A percentile compares a stretch with the other conserved stretches of the same genome.
phyloP scores from a whole-genome alignment of 176 grass and related monocot genomes.

The Carex myosuroides region DNA sequence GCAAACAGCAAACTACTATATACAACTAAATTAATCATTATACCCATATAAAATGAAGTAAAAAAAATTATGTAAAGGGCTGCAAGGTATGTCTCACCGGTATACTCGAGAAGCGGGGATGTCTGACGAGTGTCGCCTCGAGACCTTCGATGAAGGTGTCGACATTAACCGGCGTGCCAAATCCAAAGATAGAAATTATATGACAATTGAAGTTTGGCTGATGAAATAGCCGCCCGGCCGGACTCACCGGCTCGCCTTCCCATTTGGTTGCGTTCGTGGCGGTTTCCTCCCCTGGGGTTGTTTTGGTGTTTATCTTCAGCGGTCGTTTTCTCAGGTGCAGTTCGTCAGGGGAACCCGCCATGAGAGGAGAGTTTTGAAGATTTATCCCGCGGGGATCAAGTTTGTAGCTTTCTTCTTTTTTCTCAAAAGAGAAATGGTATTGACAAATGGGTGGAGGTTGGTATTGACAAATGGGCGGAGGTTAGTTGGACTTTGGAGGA shows the following conservation, averaged over 20 bases:
- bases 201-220: conserved; percentile 64
- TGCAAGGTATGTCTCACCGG: conserved; percentile 31
- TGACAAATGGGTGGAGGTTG: too few relatives aligned
- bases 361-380: neutral
- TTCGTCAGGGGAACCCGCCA: neutral
- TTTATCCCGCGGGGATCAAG: neutral
- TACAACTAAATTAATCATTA: neutral
- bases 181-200: conserved; percentile 58
- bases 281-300: neutral
- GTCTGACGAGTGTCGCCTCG: conserved; percentile 43
- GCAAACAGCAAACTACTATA: neutral
- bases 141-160: conserved; percentile 38
- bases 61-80: neutral
- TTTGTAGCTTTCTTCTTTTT: neutral
- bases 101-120: conserved; percentile 75
- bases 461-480: neutral
- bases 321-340: neutral
- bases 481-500: neutral
- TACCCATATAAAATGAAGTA: neutral
- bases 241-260: conserved; percentile 52
- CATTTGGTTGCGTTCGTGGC: neutral
- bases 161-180: conserved; percentile 32
- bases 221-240: conserved; percentile 65
- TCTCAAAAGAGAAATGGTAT: neutral
- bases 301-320: neutral